Evolutionary conservation across 2,329 filamentous ascomycete genomes (phyloP), one percentile per base, ranked within the genome.

Genomic region (Boeremia lycopersici): DNA sequence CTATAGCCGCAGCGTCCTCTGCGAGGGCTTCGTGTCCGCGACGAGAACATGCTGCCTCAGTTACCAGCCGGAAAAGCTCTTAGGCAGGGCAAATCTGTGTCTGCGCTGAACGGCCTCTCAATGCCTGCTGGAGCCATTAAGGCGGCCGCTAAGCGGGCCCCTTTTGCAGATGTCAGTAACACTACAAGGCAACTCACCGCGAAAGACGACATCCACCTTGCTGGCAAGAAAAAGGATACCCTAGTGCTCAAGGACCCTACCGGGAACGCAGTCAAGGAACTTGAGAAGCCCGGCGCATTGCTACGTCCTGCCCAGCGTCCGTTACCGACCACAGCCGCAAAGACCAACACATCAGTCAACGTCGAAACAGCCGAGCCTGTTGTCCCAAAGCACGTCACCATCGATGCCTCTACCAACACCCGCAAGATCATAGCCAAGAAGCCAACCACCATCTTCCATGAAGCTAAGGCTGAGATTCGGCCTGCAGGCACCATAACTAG

Each of bases 111-210:
- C 41, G 80, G 80, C 63, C 68, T 84, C 56, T 47, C 53, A 13
- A 72, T 82, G 57, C 78, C 82, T 58, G 81, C 79, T 44, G 81
- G 78, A 53, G 81, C 79, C 34, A 76, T 87, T 61, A 90, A 88
- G 74, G 81, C 84, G 45, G 81, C 84, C 53, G 81, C 87, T 50
- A 95, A 93, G 79, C 87, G 92, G 63, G 86, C 87, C 59, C 90
- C 86, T 11, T 92, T 96, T 75, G 89, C 85, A 44, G 92, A 96
- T 72, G 84, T 95, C 58, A 95, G 89, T 80, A 93, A 93, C 69
- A 86, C 82, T 40, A 70, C 80, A 35, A 76, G 69, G 47, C 66
- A 69, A 39, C 67, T 64, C 26, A 28, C 70, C 59, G 64, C 68
- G 51, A 83, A 84, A 64, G 86, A 89, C 72, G 86, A 89, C 65